These are phyloP conservation scores for Zizania latifolia DNA, from an alignment of 176 grass and related monocot genomes.

Conservation along the genomic window DNA sequence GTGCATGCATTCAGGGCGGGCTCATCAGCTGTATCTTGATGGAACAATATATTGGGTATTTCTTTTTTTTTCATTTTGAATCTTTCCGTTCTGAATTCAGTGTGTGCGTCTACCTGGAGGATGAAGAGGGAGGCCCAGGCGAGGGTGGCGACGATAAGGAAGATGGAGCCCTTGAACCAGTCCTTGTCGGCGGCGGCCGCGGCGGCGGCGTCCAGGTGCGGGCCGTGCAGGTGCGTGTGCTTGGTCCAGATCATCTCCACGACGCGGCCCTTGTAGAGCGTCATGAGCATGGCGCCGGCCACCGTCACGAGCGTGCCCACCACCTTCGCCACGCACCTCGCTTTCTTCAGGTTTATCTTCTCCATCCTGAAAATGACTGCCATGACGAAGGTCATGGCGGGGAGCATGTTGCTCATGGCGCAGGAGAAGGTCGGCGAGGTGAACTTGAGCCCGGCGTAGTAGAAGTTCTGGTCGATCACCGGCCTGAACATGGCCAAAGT, in stretches of 20 bases:
- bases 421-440: conserved; percentile 98
- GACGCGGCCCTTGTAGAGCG: conserved; percentile 88
- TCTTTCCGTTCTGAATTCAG: no score
- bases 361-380: conserved; percentile 96
- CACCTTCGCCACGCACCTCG: conserved; percentile 88
- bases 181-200: conserved; percentile 52
- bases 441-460: conserved; percentile 91
- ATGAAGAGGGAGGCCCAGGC: conserved; percentile 98
- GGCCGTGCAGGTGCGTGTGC: conserved; percentile 41
- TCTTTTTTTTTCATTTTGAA: no score
- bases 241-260: conserved; percentile 74
- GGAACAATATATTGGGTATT: no score
- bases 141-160: conserved; percentile 85
- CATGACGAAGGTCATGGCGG: conserved; percentile 92
- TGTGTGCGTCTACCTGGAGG: conserved; percentile 50
- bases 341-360: conserved; percentile 79
- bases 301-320: conserved; percentile 81
- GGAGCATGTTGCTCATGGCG: conserved; percentile 99
- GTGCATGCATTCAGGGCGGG: not conserved
- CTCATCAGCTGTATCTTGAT: no score
- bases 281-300: conserved; percentile 98
- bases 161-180: conserved; percentile 90
- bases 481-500: conserved; percentile 42
- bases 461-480: conserved; percentile 97
- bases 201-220: conserved; percentile 11